Percentiles rank a stretch among this genome's conserved stretches.
These are phyloP conservation scores for Ilex paraguariensis DNA, from an alignment of 305 asterid genomes.

Conservation along the genomic window DNA sequence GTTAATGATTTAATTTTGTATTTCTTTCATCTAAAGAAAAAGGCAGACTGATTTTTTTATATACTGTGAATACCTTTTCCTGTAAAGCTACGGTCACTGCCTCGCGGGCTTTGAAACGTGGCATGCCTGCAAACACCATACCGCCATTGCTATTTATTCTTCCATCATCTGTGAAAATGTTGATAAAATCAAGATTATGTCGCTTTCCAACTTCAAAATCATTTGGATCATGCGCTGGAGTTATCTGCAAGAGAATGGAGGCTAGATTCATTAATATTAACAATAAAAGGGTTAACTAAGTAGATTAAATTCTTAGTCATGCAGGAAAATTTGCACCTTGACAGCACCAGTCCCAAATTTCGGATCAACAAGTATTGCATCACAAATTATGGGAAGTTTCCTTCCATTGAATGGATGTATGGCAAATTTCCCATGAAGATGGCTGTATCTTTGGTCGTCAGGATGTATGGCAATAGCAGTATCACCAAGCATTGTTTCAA, in stretches of 20 bases:
- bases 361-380: constrained; percentile 81
- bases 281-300: not conserved
- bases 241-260: constrained; percentile 47
- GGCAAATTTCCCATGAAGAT: constrained; percentile 81
- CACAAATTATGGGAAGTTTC: constrained; percentile 88
- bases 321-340: constrained; percentile 42
- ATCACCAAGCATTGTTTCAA: constrained; percentile 98
- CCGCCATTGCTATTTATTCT: constrained; percentile 79
- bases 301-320: constrained; percentile 1
- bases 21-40: too few relatives aligned
- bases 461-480: constrained; percentile 97
- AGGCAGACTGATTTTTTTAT: too few relatives aligned
- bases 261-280: not conserved
- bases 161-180: constrained; percentile 83
- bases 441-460: constrained; percentile 66
- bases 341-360: constrained; percentile 97
- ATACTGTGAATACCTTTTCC: constrained; percentile 37
- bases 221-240: constrained; percentile 91
- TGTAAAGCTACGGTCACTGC: constrained; percentile 62
- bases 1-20: too few relatives aligned
- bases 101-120: constrained; percentile 74
- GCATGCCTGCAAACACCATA: constrained; percentile 58
- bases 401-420: constrained; percentile 87
- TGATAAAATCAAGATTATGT: constrained; percentile 58
- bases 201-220: constrained; percentile 90